Evolutionary conservation across 2,329 filamentous ascomycete species (phyloP).

Genomic region (Cladosporium sp.): DNA sequence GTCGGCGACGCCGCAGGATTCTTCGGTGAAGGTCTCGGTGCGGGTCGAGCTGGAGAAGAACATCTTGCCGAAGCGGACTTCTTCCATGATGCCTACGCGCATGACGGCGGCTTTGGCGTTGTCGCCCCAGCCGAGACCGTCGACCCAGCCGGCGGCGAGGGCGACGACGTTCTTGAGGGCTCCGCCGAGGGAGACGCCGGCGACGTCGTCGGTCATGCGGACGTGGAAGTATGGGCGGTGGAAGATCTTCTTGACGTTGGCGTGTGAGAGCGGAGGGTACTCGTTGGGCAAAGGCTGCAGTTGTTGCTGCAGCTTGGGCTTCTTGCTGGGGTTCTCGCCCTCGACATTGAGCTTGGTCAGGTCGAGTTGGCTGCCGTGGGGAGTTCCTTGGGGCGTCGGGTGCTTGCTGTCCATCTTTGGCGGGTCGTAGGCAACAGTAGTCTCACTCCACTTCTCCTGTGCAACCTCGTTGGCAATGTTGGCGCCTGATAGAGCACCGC

Average conservation of each 20-base stretch:
- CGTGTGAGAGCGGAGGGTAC: constrained; percentile 84
- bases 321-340: constrained; percentile 27
- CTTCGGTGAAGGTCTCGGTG: constrained; percentile 89
- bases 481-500: constrained; percentile 89
- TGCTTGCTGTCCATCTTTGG: constrained; percentile 82
- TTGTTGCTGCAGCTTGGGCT: constrained; percentile 59
- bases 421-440: constrained; percentile 93
- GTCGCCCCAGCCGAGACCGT: constrained; percentile 95
- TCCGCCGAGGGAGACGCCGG: constrained; percentile 89
- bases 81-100: constrained; percentile 92
- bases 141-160: constrained; percentile 89
- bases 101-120: constrained; percentile 99
- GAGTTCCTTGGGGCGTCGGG: constrained; percentile 61
- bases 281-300: constrained; percentile 77
- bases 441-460: constrained; percentile 94
- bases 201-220: constrained; percentile 90
- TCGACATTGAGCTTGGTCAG: constrained; percentile 39
- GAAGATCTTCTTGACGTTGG: constrained; percentile 81
- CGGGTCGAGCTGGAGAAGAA: constrained; percentile 86
- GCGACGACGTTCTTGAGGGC: constrained; percentile 97
- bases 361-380: constrained; percentile 51
- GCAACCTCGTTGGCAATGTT: constrained; percentile 97
- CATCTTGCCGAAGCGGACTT: constrained; percentile 91
- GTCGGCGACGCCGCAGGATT: constrained; percentile 92
- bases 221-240: constrained; percentile 98